These are phyloP conservation scores for Rhizopogon vulgaris DNA, from an alignment of 768 basidiomycete species.

Conservation along the genomic window DNA sequence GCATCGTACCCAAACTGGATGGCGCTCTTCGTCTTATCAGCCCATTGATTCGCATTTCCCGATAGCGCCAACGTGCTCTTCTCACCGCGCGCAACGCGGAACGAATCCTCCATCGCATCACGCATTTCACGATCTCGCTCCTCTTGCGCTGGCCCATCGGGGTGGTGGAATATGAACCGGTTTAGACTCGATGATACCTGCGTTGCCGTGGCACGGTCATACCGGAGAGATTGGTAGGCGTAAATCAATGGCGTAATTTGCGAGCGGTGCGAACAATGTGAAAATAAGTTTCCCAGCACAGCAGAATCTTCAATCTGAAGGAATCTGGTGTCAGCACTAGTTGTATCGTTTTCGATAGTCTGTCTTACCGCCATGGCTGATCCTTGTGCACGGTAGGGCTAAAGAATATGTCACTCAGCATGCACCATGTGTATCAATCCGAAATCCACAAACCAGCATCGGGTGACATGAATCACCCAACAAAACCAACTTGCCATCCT, in stretches of 20 bases:
- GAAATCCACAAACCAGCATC: slow-evolving; percentile 33
- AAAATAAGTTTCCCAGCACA: slow-evolving; percentile 44
- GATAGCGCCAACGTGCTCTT: slow-evolving; percentile 5
- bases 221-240: slow-evolving; percentile 49
- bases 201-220: slow-evolving; percentile 41
- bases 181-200: slow-evolving; percentile 48
- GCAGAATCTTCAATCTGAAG: slow-evolving; percentile 30
- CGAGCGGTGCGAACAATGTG: slow-evolving; percentile 32
- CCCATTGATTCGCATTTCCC: slow-evolving; percentile 52
- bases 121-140: slow-evolving; percentile 47
- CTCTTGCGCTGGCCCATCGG: slow-evolving; percentile 48
- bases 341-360: neutral
- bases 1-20: slow-evolving; percentile 51
- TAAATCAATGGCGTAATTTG: slow-evolving; percentile 44
- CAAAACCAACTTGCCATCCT: slow-evolving; percentile 34
- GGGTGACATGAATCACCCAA: slow-evolving; percentile 55
- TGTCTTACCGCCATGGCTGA: slow-evolving; percentile 45
- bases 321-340: slow-evolving; percentile 5
- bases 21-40: slow-evolving; percentile 44
- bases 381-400: slow-evolving; percentile 52
- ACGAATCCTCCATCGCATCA: slow-evolving; percentile 38
- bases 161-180: slow-evolving; percentile 48
- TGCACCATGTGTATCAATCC: neutral
- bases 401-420: neutral
- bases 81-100: slow-evolving; percentile 18